Percentiles rank a stretch among this genome's conserved stretches.
Evolutionary conservation across 768 basidiomycete genomes (phyloP).

Genomic region (Tricholoma terreum): DNA sequence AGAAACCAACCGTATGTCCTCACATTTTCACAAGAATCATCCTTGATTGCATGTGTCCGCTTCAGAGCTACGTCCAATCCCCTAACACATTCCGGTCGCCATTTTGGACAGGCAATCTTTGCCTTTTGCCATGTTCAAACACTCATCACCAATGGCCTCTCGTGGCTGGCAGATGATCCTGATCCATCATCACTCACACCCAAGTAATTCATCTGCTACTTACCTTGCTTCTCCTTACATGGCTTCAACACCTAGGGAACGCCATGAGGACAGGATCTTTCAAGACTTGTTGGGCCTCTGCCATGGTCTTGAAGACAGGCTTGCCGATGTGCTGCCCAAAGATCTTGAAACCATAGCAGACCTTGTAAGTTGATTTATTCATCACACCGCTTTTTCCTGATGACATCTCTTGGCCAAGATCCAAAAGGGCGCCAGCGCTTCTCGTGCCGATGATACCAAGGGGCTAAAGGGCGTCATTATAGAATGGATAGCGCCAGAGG

Average conservation of each 20-base stretch:
- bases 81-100: background rate
- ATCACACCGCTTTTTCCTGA: background rate
- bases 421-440: background rate
- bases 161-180: background rate
- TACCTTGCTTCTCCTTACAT: background rate
- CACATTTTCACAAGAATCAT: background rate
- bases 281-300: background rate
- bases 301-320: background rate
- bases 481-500: background rate
- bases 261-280: background rate
- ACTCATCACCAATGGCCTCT: background rate
- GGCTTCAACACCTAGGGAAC: background rate
- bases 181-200: background rate
- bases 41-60: background rate
- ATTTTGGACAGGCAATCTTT: conserved; percentile 3
- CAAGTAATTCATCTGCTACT: background rate
- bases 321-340: background rate
- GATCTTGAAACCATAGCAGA: conserved; percentile 1
- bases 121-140: background rate
- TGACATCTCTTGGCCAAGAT: background rate
- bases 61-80: background rate
- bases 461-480: background rate
- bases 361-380: background rate
- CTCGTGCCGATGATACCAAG: conserved; percentile 1
- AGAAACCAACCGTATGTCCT: background rate